Evolutionary conservation across 176 grass and related monocot species (phyloP).

Genomic region (Alopecurus myosuroides): DNA sequence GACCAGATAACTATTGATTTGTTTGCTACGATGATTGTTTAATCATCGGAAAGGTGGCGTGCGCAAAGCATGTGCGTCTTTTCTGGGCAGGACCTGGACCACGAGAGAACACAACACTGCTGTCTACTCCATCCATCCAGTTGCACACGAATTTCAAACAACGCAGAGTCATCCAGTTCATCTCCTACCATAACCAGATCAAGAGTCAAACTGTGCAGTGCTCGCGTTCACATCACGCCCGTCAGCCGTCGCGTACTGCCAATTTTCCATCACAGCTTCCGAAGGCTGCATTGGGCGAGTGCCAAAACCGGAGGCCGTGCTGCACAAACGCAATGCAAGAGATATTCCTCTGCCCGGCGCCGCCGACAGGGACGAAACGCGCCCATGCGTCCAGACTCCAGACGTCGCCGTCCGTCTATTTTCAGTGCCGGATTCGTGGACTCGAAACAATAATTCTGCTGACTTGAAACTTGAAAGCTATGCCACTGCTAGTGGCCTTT

Average conservation of each 20-base stretch:
- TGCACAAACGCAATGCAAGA: not conserved
- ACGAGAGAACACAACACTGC: not conserved
- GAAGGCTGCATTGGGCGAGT: not conserved
- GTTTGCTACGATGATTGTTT: not conserved
- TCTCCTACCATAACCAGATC: not conserved
- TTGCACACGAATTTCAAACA: not conserved
- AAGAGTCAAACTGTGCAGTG: not conserved
- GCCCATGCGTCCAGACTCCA: not conserved
- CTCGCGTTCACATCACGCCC: not conserved
- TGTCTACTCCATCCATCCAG: not conserved
- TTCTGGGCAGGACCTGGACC: conserved; percentile 17
- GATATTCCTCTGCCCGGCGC: not conserved
- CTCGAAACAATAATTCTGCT: no score
- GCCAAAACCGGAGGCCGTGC: not conserved
- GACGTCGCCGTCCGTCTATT: not conserved
- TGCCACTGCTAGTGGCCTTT: not conserved
- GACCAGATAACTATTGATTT: not conserved
- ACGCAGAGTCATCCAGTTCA: not conserved
- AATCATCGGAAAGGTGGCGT: not conserved
- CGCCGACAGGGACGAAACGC: not conserved
- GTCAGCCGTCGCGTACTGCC: not conserved
- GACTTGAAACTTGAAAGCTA: no score
- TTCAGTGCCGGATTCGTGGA: not conserved
- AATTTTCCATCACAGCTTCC: not conserved
- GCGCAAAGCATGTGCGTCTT: not conserved